Evolutionary conservation across 768 basidiomycete species (phyloP).

Genomic region (Boletus coccyginus): DNA sequence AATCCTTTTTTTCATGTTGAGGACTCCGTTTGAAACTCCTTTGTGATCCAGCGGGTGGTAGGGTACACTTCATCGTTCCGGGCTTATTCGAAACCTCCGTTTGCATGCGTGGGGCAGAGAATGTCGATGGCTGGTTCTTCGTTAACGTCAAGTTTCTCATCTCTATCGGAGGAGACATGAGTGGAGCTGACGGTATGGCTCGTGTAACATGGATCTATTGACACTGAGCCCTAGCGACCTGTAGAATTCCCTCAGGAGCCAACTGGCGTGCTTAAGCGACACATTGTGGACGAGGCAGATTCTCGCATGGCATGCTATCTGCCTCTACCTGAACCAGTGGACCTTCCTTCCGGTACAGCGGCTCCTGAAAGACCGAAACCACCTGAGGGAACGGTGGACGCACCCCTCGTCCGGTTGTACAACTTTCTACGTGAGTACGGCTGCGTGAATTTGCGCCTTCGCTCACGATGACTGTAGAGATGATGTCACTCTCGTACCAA

Average conservation of each 20-base stretch:
- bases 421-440: conserved; percentile 80
- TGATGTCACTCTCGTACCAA: conserved; percentile 91
- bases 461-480: conserved; percentile 47
- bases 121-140: conserved; percentile 83
- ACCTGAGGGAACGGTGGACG: conserved; percentile 63
- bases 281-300: conserved; percentile 74
- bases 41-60: conserved; percentile 60
- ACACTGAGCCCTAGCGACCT: neutral
- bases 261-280: conserved; percentile 55
- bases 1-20: conserved; percentile 13
- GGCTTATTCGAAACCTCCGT: conserved; percentile 73
- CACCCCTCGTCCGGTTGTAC: conserved; percentile 80
- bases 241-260: conserved; percentile 75
- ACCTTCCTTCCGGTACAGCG: conserved; percentile 40
- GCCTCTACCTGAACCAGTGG: conserved; percentile 42
- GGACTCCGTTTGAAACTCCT: conserved; percentile 13
- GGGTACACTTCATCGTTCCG: conserved; percentile 71
- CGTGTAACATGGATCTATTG: neutral
- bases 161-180: conserved; percentile 68
- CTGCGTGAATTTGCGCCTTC: neutral
- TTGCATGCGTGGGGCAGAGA: conserved; percentile 67
- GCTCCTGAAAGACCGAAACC: conserved; percentile 47
- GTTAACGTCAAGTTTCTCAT: conserved; percentile 75
- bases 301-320: conserved; percentile 63
- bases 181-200: conserved; percentile 61